Conservation (phyloP, 305 asterid genomes). For the Rubia tinctorum region DNA sequence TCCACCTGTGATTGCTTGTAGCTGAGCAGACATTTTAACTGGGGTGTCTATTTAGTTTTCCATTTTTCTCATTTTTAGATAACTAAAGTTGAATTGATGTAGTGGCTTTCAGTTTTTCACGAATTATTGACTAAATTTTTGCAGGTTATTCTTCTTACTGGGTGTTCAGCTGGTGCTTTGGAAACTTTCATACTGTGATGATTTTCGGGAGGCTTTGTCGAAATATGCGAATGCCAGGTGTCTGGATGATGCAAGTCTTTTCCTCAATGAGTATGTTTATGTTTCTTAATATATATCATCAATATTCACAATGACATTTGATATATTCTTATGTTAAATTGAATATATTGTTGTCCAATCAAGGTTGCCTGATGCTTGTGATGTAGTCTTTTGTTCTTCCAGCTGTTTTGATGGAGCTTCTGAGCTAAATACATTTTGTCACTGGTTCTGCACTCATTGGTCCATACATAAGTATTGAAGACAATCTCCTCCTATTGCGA, state of each 20-base stretch:
- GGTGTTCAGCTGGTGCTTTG: conserved; percentile 98
- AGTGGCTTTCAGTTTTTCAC: not conserved
- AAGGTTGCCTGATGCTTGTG: not conserved
- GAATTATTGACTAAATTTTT: no score
- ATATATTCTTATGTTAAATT: not conserved
- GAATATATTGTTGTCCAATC: not conserved
- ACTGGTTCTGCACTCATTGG: not conserved
- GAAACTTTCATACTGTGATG: conserved; percentile 88
- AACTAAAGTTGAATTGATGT: not conserved
- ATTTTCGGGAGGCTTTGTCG: conserved; percentile 58
- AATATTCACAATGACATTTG: not conserved
- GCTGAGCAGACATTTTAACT: not conserved
- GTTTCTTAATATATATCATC: conserved; percentile 12
- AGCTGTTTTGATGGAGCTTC: not conserved
- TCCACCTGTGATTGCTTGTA: not conserved
- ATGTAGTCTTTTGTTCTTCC: not conserved
- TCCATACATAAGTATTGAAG: not conserved
- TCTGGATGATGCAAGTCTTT: conserved; percentile 91
- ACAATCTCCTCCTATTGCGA: not conserved
- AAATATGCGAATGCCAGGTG: conserved; percentile 71
- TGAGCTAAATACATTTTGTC: not conserved
- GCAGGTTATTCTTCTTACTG: conserved; percentile 90
- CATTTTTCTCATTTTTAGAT: not conserved
- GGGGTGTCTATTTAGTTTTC: not conserved
- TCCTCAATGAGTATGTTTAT: conserved; percentile 72